Evolutionary conservation across 2,329 filamentous ascomycete species (phyloP).

Genomic region (Phoma sp.): DNA sequence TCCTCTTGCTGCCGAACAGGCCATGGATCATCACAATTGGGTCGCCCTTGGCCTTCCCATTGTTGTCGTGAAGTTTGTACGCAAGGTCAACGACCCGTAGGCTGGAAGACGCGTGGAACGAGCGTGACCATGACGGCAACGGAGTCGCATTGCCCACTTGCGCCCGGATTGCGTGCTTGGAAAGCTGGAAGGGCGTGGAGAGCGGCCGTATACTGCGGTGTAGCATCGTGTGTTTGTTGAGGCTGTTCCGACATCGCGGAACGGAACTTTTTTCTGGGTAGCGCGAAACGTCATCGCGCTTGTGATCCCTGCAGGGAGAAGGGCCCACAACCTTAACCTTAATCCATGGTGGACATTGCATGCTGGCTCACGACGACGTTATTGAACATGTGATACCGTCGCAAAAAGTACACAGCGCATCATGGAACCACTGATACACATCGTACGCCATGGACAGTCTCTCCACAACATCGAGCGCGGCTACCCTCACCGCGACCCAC

Average conservation of each 20-base stretch:
- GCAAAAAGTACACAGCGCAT: not conserved
- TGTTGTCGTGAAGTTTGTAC: slow-evolving; percentile 45
- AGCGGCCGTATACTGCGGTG: slow-evolving; percentile 18
- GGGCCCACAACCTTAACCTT: not conserved
- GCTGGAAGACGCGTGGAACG: slow-evolving; percentile 36
- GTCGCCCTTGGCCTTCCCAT: slow-evolving; percentile 48
- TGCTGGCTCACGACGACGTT: too few relatives aligned
- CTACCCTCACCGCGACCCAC: slow-evolving; percentile 26
- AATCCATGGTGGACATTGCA: not conserved
- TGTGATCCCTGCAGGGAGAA: not conserved
- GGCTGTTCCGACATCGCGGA: slow-evolving; percentile 14
- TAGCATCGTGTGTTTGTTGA: slow-evolving; percentile 22
- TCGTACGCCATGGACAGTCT: slow-evolving; percentile 31
- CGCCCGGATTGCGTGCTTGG: slow-evolving; percentile 12
- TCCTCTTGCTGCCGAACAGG: slow-evolving; percentile 93
- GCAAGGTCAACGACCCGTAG: slow-evolving; percentile 40
- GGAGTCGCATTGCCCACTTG: slow-evolving; percentile 5
- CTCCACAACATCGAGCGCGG: slow-evolving; percentile 28
- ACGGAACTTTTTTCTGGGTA: slow-evolving; percentile 17
- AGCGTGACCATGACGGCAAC: slow-evolving; percentile 30
- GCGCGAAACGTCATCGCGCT: slow-evolving; percentile 16
- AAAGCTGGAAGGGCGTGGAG: slow-evolving; percentile 12
- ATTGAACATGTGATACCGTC: not conserved
- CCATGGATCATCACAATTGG: slow-evolving; percentile 92
- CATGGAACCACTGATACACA: slow-evolving; percentile 13